Base-by-base conservation (phyloP, 2,329 filamentous ascomycete species). In the Pyricularia sp. region DNA sequence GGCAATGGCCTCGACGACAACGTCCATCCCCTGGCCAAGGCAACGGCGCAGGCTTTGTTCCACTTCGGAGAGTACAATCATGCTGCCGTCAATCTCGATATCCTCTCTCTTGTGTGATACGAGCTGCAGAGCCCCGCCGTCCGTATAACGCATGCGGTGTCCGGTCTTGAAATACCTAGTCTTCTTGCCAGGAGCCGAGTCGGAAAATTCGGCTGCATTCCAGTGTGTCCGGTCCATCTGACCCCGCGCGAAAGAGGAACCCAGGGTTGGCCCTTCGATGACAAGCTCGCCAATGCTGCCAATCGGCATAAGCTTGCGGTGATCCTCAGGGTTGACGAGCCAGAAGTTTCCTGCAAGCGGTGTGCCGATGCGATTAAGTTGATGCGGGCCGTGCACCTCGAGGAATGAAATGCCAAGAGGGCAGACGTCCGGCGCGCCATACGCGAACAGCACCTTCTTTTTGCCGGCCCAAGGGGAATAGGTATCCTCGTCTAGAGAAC, bases 221-320 rank as follows among this genome's bases (percentile, higher is more conserved):
- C 11, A 74, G 69, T 30, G 74, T n/a, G 71, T 73, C 25, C 68
- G 64, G 73, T 78, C 71, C 70, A 77, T 65, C 71, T 75, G 73
- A 65, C 73, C 66, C 68, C 77, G 73, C 66, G 81, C 72, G 17
- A 81, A 79, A 4, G 76, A 76, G 70, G 80, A 79, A 2, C 80
- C 80, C 7, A 83, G 73, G 0, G 80, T 85, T 0, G 85, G 84
- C 0, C 86, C 86, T 72, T 89, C 86, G 42, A 90, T 83, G 3
- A 88, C 81, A 2, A 90, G 78, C 73, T 90, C 87, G 0, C 86
- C 86, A 0, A 86, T 77, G 0, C 83, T 81, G 1, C 86, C 86
- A 14, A 85, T 75, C 0, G 85, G 85, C 77, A 85, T 80, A 55
- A 85, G 78, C 42, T 80, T 81, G 70, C 80, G 80, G 33, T 80